Percentiles rank a stretch among this genome's conserved stretches.
These are phyloP conservation scores for Hypoxylon fuscum DNA, from an alignment of 495 filamentous ascomycete species.

Conservation along the genomic window DNA sequence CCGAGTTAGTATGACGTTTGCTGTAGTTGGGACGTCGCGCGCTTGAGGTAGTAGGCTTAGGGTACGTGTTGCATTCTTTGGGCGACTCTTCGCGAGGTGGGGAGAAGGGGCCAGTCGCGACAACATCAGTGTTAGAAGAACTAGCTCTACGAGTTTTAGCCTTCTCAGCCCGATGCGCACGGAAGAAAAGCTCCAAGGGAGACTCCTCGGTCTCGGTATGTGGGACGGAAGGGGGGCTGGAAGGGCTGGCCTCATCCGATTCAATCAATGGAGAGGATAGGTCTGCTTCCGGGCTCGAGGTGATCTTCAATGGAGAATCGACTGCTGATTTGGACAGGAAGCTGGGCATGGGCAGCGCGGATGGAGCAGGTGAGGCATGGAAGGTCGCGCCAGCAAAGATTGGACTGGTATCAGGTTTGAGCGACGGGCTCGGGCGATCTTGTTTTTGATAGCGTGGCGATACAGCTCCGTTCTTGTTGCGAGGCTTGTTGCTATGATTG, in stretches of 20 bases:
- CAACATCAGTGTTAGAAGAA: slow-evolving; percentile 44
- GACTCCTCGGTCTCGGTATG: slow-evolving; percentile 69
- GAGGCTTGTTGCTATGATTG: slow-evolving; percentile 26
- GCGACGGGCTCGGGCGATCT: slow-evolving; percentile 49
- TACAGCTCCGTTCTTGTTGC: slow-evolving; percentile 43
- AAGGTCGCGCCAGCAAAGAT: slow-evolving; percentile 95
- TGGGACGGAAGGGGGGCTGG: slow-evolving; percentile 29
- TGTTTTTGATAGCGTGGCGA: slow-evolving; percentile 49
- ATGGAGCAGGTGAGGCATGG: slow-evolving; percentile 92
- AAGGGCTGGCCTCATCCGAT: slow-evolving; percentile 54
- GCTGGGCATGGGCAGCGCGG: slow-evolving; percentile 90
- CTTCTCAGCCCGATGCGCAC: slow-evolving; percentile 80
- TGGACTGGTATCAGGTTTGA: slow-evolving; percentile 48
- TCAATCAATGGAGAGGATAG: slow-evolving; percentile 53
- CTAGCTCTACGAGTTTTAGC: slow-evolving; percentile 64
- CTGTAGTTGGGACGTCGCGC: slow-evolving; percentile 41
- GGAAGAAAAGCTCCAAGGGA: slow-evolving; percentile 88
- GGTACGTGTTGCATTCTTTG: slow-evolving; percentile 47
- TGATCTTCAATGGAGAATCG: slow-evolving; percentile 61
- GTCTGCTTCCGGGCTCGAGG: slow-evolving; percentile 41
- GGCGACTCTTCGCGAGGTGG: slow-evolving; percentile 45
- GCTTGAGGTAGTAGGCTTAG: slow-evolving; percentile 34
- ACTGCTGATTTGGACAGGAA: slow-evolving; percentile 87
- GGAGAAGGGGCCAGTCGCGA: slow-evolving; percentile 46
- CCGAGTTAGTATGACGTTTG: slow-evolving; percentile 54